Conservation (phyloP, 108 stramenopile genomes). For the Pseudonitzschia multistriata region DNA sequence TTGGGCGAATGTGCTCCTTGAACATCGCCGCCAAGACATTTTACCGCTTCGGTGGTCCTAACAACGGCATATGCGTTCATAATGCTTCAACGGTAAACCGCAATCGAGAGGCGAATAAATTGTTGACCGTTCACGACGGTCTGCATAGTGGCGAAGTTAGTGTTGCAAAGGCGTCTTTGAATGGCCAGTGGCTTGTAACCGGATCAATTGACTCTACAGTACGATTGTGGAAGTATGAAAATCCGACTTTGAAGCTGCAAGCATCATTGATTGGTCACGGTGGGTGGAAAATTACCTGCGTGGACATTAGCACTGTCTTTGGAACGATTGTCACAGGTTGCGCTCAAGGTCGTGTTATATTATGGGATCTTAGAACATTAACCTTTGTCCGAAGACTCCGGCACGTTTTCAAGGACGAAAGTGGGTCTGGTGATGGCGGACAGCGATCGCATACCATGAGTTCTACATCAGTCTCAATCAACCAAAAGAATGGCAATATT, state of each 20-base stretch:
- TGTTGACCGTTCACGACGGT: conserved; percentile 88
- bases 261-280: conserved; percentile 90
- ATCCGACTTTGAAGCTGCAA: conserved; percentile 65
- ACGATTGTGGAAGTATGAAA: conserved; percentile 85
- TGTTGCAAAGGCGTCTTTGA: conserved; percentile 66
- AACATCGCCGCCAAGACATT: conserved; percentile 76
- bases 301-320: conserved; percentile 80
- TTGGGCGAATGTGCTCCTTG: conserved; percentile 73
- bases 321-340: conserved; percentile 89
- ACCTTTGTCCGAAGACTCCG: conserved; percentile 81
- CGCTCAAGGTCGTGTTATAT: conserved; percentile 80
- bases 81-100: conserved; percentile 61
- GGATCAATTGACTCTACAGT: conserved; percentile 90
- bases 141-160: conserved; percentile 86
- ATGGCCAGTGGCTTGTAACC: conserved; percentile 83
- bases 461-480: conserved; percentile 83
- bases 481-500: conserved; percentile 87
- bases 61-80: conserved; percentile 84
- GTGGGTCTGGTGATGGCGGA: conserved; percentile 27
- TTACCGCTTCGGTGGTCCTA: conserved; percentile 73
- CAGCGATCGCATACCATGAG: conserved; percentile 20
- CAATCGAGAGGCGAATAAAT: conserved; percentile 77
- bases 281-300: conserved; percentile 80
- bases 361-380: conserved; percentile 92
- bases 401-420: conserved; percentile 35